Conservation (phyloP, 495 filamentous ascomycete species). For the Amphirosellinia nigrospora region DNA sequence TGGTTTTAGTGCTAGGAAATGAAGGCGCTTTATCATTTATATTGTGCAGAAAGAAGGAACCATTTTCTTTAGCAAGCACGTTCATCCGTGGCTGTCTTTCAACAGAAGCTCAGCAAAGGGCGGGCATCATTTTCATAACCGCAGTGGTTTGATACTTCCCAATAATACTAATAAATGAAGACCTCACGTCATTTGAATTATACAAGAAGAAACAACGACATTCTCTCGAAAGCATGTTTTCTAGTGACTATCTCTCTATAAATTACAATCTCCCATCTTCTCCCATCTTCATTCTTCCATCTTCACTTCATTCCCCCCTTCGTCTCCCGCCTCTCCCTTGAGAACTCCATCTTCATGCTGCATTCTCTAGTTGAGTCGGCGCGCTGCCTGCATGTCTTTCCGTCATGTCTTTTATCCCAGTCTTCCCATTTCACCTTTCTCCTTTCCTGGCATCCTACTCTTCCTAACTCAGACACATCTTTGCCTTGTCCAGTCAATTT, state of each 20-base stretch:
- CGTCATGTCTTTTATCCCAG: background rate
- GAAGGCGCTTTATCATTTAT: constrained; percentile 1
- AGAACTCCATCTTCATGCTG: background rate
- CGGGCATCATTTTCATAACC: background rate
- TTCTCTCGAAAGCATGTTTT: background rate
- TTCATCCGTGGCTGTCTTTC: background rate
- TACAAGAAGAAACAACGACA: background rate
- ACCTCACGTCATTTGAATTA: background rate
- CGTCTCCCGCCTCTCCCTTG: background rate
- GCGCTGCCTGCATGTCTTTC: background rate
- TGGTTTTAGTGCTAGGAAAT: background rate
- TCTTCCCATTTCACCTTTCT: background rate
- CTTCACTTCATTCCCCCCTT: background rate
- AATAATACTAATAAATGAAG: background rate
- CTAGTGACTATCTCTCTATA: background rate
- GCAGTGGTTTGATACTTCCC: background rate
- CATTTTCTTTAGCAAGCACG: background rate
- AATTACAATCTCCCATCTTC: background rate
- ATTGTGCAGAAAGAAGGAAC: constrained; percentile 1
- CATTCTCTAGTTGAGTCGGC: background rate
- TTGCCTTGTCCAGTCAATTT: background rate
- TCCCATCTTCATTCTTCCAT: background rate
- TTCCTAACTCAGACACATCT: background rate
- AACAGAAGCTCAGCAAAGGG: constrained; percentile 2
- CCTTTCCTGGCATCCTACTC: background rate